Percentiles rank a stretch among this genome's conserved stretches.
These are phyloP conservation scores for Zygotorulaspora sp. DNA, from an alignment of 805 yeast species.

Conservation along the genomic window DNA sequence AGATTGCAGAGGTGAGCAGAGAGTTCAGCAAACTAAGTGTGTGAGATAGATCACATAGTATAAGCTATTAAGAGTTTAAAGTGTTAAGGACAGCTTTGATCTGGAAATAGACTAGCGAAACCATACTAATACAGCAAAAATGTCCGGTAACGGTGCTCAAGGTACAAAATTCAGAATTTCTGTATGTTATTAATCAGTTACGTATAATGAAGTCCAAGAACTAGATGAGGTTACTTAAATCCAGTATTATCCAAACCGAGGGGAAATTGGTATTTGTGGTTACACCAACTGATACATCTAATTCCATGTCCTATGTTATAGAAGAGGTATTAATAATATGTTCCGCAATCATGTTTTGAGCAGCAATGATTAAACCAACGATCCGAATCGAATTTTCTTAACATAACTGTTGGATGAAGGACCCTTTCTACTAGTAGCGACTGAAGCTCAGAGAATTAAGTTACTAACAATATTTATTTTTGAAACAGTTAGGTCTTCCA, in stretches of 20 bases:
- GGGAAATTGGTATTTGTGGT: too few relatives aligned
- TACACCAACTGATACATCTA: too few relatives aligned
- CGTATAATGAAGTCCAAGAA: too few relatives aligned
- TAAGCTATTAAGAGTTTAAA: not conserved
- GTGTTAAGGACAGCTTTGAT: too few relatives aligned
- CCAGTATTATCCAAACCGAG: not conserved
- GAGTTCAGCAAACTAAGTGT: slow-evolving; percentile 1
- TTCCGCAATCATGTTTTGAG: not conserved
- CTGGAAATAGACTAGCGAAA: slow-evolving; percentile 4
- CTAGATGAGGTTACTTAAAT: too few relatives aligned
- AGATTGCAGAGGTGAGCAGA: slow-evolving; percentile 2
- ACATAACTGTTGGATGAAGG: too few relatives aligned
- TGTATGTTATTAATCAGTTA: slow-evolving; percentile 64
- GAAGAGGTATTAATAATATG: too few relatives aligned
- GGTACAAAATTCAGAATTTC: slow-evolving; percentile 99
- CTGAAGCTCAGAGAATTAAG: too few relatives aligned
- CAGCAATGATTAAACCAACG: not conserved
- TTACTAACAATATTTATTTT: slow-evolving; percentile 8
- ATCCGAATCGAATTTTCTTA: too few relatives aligned
- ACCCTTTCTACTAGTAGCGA: too few relatives aligned
- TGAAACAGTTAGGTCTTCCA: slow-evolving; percentile 91
- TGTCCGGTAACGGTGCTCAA: slow-evolving; percentile 94
- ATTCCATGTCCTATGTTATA: too few relatives aligned
- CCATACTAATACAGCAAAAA: slow-evolving; percentile 39
- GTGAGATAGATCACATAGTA: not conserved